phyloP scores from a whole-genome alignment of 1,284 basidiomycete genomes.

The Bjerkandera adusta region DNA sequence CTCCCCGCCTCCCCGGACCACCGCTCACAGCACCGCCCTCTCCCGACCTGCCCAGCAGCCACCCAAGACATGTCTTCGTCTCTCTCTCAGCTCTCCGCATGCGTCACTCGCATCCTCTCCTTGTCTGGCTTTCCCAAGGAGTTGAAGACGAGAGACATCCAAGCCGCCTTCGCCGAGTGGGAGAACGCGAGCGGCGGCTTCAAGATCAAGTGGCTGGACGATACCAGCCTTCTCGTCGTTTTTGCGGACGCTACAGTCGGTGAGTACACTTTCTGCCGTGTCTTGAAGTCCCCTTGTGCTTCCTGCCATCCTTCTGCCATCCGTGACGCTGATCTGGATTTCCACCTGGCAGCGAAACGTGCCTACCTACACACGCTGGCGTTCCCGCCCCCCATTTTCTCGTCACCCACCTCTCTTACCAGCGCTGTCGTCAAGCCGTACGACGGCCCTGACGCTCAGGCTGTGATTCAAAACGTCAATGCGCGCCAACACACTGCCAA shows the following conservation, averaged over 20 bases:
- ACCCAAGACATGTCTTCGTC: constrained; percentile 43
- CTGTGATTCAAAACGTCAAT: constrained; percentile 88
- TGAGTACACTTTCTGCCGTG: constrained; percentile 41
- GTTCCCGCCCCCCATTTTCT: constrained; percentile 74
- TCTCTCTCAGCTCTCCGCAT: constrained; percentile 82
- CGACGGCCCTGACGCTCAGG: constrained; percentile 90
- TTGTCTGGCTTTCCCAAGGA: constrained; percentile 91
- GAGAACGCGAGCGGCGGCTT: constrained; percentile 88
- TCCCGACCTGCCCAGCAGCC: constrained; percentile 16
- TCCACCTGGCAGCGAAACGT: constrained; percentile 79
- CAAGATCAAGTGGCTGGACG: constrained; percentile 99
- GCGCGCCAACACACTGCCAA: constrained; percentile 62
- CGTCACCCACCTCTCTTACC: constrained; percentile 52
- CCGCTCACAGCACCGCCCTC: constrained; percentile 14
- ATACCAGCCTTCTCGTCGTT: constrained; percentile 93
- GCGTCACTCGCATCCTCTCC: constrained; percentile 93
- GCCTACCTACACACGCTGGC: constrained; percentile 90
- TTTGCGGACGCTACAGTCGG: constrained; percentile 85
- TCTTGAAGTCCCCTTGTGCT: not conserved
- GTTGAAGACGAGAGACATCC: constrained; percentile 97
- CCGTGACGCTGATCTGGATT: not conserved
- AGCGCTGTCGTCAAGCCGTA: constrained; percentile 78
- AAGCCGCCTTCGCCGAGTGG: constrained; percentile 88
- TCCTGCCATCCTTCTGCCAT: not conserved
- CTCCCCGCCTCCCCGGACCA: constrained; percentile 8